phyloP scores from a whole-genome alignment of 371 early-diverging fungal genomes.

The Saksenaea oblongispora region DNA sequence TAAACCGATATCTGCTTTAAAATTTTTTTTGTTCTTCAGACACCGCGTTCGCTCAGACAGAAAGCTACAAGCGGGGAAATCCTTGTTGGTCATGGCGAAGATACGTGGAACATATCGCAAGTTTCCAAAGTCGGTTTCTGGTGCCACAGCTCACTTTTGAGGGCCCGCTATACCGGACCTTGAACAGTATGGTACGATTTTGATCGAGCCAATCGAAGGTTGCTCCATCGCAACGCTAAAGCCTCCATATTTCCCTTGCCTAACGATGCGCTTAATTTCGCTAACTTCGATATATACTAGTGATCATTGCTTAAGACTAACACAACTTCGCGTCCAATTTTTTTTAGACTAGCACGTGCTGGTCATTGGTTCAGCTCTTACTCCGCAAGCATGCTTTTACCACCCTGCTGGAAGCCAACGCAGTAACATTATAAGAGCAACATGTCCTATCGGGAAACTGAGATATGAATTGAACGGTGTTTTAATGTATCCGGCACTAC shows the following conservation, averaged over 20 bases:
- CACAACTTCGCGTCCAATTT: neutral
- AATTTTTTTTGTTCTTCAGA: neutral
- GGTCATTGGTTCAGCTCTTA: neutral
- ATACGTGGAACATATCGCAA: neutral
- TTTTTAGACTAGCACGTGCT: neutral
- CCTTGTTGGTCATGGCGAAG: neutral
- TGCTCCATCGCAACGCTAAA: neutral
- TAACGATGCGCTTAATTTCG: neutral
- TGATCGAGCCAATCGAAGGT: constrained; percentile 4
- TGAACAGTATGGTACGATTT: constrained; percentile 1
- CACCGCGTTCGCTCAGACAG: neutral
- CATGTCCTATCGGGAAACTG: constrained; percentile 1
- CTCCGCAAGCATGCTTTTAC: neutral
- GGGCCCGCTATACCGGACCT: neutral
- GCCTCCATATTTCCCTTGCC: neutral
- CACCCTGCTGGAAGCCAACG: neutral
- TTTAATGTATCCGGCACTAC: neutral
- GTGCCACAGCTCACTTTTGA: neutral
- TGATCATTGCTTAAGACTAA: neutral
- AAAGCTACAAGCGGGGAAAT: neutral
- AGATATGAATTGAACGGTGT: neutral
- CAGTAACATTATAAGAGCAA: neutral
- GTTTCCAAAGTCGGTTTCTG: neutral
- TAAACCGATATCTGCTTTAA: neutral
- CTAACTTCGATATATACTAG: neutral